These are phyloP conservation scores for Quercus bicolor DNA, from an alignment of 306 rosid genomes.

Conservation along the genomic window DNA sequence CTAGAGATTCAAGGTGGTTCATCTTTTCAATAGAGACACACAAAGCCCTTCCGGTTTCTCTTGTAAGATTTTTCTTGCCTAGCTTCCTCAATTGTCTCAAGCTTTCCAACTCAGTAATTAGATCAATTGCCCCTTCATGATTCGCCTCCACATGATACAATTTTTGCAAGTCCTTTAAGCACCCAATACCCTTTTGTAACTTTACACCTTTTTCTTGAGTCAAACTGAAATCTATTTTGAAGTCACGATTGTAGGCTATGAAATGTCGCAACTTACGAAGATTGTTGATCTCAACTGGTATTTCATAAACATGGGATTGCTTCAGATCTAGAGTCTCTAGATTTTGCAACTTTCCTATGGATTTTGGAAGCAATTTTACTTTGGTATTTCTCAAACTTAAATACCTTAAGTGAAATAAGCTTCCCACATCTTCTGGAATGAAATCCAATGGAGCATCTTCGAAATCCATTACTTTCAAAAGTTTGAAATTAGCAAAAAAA, in stretches of 20 bases:
- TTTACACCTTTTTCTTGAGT: not conserved
- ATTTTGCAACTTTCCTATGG: no score
- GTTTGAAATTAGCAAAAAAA: no score
- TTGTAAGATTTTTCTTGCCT: not conserved
- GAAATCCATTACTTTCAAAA: no score
- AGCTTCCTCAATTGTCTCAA: no score
- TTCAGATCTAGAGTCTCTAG: no score
- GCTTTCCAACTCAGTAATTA: not conserved
- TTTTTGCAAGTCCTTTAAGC: not conserved
- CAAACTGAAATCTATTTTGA: not conserved
- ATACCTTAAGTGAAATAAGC: no score
- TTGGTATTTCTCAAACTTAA: no score
- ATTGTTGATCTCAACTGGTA: no score
- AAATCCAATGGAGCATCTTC: no score
- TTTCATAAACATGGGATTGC: no score
- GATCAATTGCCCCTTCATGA: not conserved
- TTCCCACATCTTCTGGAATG: no score
- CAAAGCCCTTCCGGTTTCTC: not conserved
- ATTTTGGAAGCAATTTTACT: no score
- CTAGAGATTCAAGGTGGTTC: not conserved
- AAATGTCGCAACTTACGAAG: not conserved
- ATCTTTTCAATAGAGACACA: not conserved
- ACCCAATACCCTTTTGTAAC: slow-evolving; percentile 2
- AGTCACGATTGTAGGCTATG: not conserved
- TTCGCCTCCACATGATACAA: not conserved